Base-by-base conservation (phyloP, 495 filamentous ascomycete genomes). In the Penicillium herquei region DNA sequence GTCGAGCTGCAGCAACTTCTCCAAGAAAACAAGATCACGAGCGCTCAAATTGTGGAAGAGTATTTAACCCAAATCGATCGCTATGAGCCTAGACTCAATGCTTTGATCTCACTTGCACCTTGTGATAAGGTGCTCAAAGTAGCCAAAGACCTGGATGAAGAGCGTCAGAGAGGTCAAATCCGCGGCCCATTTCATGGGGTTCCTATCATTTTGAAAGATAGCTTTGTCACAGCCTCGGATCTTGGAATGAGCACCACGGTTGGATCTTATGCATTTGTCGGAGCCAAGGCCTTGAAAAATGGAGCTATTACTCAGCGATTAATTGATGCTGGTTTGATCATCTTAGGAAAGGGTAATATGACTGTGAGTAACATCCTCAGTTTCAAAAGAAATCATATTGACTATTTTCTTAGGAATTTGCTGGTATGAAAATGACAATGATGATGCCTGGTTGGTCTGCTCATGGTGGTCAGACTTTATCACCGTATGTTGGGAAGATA, bases 11-110 rank as follows among this genome's bases (percentile, higher is more conserved):
- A 74, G 50, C 54, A 66, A 13, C 63, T 70, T 55, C 68, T 84
- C 50, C 55, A 59, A 35, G 55, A 55, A 7, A 64, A 65, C 6
- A 65, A 61, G 31, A 57, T 80, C 21, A 78, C 78, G 7, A 75
- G 73, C 48, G 69, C 71, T 12, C 64, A 78, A 42, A 68, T 83
- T 32, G 67, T 81, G 2, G 58, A 72, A 43, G 64, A 68, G 40
- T 83, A 82, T 57, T 63, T 84, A 12, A 51, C 54, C 2, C 78
- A 78, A 53, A 82, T 82, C 21, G 67, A 74, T 16, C 59, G 54
- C 16, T 69, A 82, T 56, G 74, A 82, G 31, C n/a, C 55, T 71
- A 18, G 59, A 56, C 49, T 62, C 18, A 39, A 54, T 51, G 74
- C 68, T 5, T 35, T 77, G 16, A 76, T 76, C 52, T 67, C 66